Evolutionary conservation across 1,284 basidiomycete genomes (phyloP).

Genomic region (Heterobasidion occidentale): DNA sequence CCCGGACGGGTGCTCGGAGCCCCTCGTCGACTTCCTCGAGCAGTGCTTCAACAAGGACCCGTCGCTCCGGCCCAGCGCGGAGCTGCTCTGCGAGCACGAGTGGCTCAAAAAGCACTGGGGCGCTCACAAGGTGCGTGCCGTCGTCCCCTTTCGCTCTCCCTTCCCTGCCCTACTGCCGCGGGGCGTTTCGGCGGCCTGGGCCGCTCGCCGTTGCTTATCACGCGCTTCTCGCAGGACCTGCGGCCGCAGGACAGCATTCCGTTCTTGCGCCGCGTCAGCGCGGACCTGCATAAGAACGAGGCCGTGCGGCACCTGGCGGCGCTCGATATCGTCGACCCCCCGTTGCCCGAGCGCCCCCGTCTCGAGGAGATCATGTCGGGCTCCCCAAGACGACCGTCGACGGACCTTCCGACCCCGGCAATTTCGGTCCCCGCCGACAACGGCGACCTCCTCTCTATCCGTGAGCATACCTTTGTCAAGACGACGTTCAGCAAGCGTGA

Average conservation of each 20-base stretch:
- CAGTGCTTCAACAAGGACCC: slow-evolving; percentile 91
- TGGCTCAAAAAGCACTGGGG: slow-evolving; percentile 84
- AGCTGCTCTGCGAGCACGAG: slow-evolving; percentile 78
- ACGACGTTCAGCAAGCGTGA: slow-evolving; percentile 88
- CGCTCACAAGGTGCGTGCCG: slow-evolving; percentile 53
- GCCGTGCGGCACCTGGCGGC: slow-evolving; percentile 42
- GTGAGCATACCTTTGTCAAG: slow-evolving; percentile 82
- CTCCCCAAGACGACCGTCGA: slow-evolving; percentile 9
- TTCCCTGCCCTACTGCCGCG: background rate
- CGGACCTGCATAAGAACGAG: slow-evolving; percentile 72
- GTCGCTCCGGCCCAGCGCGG: slow-evolving; percentile 70
- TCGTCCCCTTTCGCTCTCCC: background rate
- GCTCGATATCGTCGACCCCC: slow-evolving; percentile 43
- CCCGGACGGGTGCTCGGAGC: slow-evolving; percentile 69
- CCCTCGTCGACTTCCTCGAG: slow-evolving; percentile 70
- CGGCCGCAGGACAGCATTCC: slow-evolving; percentile 91
- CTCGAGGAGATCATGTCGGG: slow-evolving; percentile 22
- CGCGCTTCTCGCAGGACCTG: slow-evolving; percentile 43
- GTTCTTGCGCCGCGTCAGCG: slow-evolving; percentile 84
- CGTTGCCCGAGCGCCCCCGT: background rate
- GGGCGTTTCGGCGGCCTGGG: background rate
- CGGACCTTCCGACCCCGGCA: slow-evolving; percentile 7
- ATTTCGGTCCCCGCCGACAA: slow-evolving; percentile 29
- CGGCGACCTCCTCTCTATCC: slow-evolving; percentile 33
- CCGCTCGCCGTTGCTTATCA: background rate